Conservation (phyloP, 768 basidiomycete species). For the Mycena leptocephala region DNA sequence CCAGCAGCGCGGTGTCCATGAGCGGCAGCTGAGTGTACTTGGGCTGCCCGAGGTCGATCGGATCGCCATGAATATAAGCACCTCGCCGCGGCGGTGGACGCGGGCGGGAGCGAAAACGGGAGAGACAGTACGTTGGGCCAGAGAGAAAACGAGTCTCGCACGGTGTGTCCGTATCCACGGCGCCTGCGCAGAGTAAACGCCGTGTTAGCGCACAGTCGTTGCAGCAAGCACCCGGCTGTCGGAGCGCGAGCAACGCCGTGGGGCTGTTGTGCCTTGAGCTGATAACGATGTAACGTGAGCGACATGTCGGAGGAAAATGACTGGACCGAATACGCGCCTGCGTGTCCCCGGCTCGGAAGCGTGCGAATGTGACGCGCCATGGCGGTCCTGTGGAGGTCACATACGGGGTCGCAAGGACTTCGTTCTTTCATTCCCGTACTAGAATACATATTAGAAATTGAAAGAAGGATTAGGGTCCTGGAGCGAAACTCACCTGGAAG, state of each 20-base stretch:
- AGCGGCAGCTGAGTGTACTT: background rate
- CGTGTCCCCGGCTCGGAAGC: background rate
- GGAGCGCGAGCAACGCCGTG: background rate
- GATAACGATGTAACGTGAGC: background rate
- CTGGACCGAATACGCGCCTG: background rate
- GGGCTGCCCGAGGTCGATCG: background rate
- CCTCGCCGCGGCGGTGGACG: background rate
- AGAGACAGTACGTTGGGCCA: background rate
- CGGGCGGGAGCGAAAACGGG: background rate
- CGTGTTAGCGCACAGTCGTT: background rate
- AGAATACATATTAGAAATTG: too few relatives aligned
- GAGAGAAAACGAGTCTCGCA: background rate
- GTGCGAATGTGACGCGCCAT: background rate
- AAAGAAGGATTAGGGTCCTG: background rate
- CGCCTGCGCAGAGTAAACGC: background rate
- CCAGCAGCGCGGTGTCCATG: background rate
- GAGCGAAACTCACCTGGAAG: too few relatives aligned
- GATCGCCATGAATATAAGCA: slow-evolving; percentile 7
- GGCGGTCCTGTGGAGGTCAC: background rate
- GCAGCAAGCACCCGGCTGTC: too few relatives aligned
- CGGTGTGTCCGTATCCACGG: background rate
- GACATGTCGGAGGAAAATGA: background rate
- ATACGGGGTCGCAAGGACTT: background rate
- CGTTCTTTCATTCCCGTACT: too few relatives aligned
- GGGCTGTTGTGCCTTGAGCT: background rate